These are phyloP conservation scores for Aspergillus luchuensis DNA, from an alignment of 2,329 filamentous ascomycete genomes.

Conservation along the genomic window DNA sequence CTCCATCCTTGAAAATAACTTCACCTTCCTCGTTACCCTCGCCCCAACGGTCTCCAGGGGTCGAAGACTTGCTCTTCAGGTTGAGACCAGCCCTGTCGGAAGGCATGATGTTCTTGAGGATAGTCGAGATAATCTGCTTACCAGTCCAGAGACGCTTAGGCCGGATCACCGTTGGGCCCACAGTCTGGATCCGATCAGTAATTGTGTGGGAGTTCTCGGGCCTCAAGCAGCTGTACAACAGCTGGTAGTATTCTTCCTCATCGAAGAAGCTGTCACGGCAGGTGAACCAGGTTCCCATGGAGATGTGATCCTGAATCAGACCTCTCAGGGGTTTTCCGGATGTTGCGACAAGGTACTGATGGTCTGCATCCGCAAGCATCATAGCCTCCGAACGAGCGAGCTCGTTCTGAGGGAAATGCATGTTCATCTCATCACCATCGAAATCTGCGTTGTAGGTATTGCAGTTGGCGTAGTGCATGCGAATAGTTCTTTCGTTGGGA, in stretches of 20 bases:
- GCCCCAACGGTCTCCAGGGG: slow-evolving; percentile 79
- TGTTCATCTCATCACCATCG: slow-evolving; percentile 99
- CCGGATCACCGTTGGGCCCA: slow-evolving; percentile 79
- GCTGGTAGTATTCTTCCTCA: slow-evolving; percentile 83
- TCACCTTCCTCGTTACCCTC: slow-evolving; percentile 68
- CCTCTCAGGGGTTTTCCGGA: slow-evolving; percentile 91
- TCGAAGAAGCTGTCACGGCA: slow-evolving; percentile 90
- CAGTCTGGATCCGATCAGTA: slow-evolving; percentile 75
- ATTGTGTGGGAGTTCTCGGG: slow-evolving; percentile 89
- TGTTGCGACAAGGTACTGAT: slow-evolving; percentile 93
- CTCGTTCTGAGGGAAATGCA: slow-evolving; percentile 99
- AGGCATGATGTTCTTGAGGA: slow-evolving; percentile 89
- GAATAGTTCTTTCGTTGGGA: slow-evolving; percentile 92
- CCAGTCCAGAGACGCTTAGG: slow-evolving; percentile 86
- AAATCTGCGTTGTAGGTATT: slow-evolving; percentile 99
- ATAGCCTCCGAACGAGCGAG: slow-evolving; percentile 89
- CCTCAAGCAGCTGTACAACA: slow-evolving; percentile 87
- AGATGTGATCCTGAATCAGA: slow-evolving; percentile 97
- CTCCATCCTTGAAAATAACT: slow-evolving; percentile 82
- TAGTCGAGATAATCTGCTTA: slow-evolving; percentile 91
- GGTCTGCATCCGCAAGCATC: slow-evolving; percentile 92
- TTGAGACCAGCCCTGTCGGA: slow-evolving; percentile 73
- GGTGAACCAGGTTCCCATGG: slow-evolving; percentile 87
- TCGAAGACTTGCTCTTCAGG: slow-evolving; percentile 76
- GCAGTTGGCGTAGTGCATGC: slow-evolving; percentile 99